Evolutionary conservation across 805 yeast species (phyloP).

Genomic region (Candida corydali): DNA sequence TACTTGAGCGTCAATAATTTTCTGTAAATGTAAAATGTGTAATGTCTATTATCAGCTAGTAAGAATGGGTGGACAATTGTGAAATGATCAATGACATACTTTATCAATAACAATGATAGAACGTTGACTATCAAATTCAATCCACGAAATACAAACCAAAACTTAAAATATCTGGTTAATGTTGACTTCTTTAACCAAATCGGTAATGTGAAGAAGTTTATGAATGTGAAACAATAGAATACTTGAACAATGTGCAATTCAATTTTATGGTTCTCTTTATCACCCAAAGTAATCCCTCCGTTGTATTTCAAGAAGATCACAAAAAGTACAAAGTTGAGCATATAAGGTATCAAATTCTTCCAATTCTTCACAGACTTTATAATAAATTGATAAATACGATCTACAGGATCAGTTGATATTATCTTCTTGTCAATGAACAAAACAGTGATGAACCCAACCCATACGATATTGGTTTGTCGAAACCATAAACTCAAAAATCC

Average conservation of each 20-base stretch:
- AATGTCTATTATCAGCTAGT: slow-evolving; percentile 92
- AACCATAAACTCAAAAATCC: slow-evolving; percentile 66
- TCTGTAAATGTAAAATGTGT: slow-evolving; percentile 80
- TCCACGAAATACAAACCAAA: slow-evolving; percentile 21
- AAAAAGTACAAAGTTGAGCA: slow-evolving; percentile 50
- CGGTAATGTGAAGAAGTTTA: slow-evolving; percentile 67
- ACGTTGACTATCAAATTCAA: slow-evolving; percentile 15
- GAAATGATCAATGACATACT: slow-evolving; percentile 48
- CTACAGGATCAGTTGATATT: background rate
- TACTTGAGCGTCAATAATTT: slow-evolving; percentile 50
- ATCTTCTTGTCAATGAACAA: slow-evolving; percentile 48
- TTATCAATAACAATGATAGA: slow-evolving; percentile 26
- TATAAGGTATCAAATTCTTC: slow-evolving; percentile 44
- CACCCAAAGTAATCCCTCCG: slow-evolving; percentile 89
- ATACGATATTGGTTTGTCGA: slow-evolving; percentile 88
- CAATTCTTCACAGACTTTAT: slow-evolving; percentile 15
- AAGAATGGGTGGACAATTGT: slow-evolving; percentile 86
- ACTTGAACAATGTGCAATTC: slow-evolving; percentile 75
- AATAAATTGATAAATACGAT: slow-evolving; percentile 12
- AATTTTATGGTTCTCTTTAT: slow-evolving; percentile 76
- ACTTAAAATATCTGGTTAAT: slow-evolving; percentile 34
- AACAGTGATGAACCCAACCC: slow-evolving; percentile 66
- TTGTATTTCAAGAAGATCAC: slow-evolving; percentile 56
- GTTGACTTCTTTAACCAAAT: slow-evolving; percentile 54
- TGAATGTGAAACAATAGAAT: slow-evolving; percentile 69